Conservation (phyloP, 2,329 filamentous ascomycete species). For the Clonostachys byssicola region DNA sequence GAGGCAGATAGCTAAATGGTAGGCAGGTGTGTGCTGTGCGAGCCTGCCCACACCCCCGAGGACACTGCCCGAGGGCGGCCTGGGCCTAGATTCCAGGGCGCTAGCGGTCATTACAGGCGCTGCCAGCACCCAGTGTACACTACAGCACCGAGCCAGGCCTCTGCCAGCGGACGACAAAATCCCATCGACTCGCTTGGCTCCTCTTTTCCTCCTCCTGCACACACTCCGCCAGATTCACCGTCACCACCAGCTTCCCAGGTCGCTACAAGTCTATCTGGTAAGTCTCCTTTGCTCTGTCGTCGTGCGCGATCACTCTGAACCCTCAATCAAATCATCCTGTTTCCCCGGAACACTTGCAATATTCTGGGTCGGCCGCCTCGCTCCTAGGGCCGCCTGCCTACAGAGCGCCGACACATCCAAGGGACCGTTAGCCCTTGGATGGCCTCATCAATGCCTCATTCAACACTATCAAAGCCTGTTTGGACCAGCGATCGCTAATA, state of each 20-base stretch:
- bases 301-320: conserved; percentile 27
- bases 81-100: no score
- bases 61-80: no score
- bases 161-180: conserved; percentile 25
- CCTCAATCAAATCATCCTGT: conserved; percentile 14
- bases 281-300: conserved; percentile 25
- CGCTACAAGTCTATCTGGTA: conserved; percentile 26
- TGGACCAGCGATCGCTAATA: conserved; percentile 4
- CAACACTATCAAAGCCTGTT: neutral
- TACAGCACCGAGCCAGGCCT: no score
- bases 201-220: conserved; percentile 36
- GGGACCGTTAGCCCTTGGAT: neutral
- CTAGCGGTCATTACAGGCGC: no score
- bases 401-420: neutral
- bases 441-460: neutral
- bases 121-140: no score
- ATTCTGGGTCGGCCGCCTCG: conserved; percentile 2
- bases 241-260: conserved; percentile 25
- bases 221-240: conserved; percentile 27
- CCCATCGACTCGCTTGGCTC: conserved; percentile 30
- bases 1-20: no score
- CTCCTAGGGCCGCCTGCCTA: neutral
- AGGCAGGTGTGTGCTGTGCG: no score
- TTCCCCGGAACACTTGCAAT: conserved; percentile 1
- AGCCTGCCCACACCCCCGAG: no score